These are phyloP conservation scores for Petunia axillaris DNA, from an alignment of 257 asterid species.

Conservation along the genomic window DNA sequence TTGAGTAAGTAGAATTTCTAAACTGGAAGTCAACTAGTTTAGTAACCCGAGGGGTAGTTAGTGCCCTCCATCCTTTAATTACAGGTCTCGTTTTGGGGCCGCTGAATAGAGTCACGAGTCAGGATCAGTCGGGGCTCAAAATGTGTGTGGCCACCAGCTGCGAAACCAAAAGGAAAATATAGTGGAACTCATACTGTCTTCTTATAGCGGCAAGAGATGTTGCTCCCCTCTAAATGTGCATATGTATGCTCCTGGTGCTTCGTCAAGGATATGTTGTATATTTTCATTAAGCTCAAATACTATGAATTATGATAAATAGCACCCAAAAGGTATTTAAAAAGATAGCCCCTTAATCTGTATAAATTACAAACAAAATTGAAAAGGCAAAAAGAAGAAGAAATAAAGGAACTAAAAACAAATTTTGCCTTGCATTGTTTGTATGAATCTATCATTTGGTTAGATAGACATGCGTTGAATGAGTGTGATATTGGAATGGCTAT, in stretches of 20 bases:
- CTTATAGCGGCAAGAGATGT: background rate
- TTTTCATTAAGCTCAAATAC: background rate
- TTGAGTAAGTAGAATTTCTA: too few species aligned
- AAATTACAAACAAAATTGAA: background rate
- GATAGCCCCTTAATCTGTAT: background rate
- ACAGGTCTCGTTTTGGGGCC: too few species aligned
- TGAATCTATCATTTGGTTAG: slow-evolving; percentile 17
- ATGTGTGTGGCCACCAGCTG: too few species aligned
- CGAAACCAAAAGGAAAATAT: background rate
- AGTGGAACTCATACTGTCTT: background rate
- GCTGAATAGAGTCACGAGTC: too few species aligned
- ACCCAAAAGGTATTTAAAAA: background rate
- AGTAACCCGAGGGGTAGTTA: too few species aligned
- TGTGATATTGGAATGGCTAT: slow-evolving; percentile 6
- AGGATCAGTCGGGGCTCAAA: too few species aligned
- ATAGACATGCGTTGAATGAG: background rate
- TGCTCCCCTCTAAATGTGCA: background rate
- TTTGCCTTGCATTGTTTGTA: background rate
- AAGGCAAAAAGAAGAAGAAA: background rate
- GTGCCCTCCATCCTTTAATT: too few species aligned
- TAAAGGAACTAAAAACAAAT: background rate
- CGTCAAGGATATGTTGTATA: background rate
- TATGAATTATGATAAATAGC: background rate
- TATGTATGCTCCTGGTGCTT: background rate
- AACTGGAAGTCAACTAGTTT: too few species aligned